phyloP scores from a whole-genome alignment of 1,284 basidiomycete genomes.

The Ustilago nuda region DNA sequence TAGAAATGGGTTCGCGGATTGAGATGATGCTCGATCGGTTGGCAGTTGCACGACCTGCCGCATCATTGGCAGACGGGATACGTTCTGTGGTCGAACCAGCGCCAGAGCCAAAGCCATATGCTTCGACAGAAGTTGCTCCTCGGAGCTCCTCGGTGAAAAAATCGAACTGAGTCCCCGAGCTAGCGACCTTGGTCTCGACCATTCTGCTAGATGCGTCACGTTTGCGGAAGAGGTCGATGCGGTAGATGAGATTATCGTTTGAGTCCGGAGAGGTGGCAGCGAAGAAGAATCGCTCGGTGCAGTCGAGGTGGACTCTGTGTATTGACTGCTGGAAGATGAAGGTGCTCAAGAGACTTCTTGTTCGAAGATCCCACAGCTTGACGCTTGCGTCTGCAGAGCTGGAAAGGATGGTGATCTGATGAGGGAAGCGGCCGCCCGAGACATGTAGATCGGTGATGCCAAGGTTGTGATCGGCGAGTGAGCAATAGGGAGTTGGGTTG shows the following conservation, averaged over 20 bases:
- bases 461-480: constrained; percentile 89
- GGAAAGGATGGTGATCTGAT: constrained; percentile 79
- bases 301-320: constrained; percentile 79
- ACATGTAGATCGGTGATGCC: constrained; percentile 84
- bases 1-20: constrained; percentile 72
- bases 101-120: constrained; percentile 28
- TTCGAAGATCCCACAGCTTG: constrained; percentile 88
- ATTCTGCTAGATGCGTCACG: constrained; percentile 52
- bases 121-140: constrained; percentile 30
- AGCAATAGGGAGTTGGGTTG: constrained; percentile 79
- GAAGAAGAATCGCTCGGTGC: constrained; percentile 87
- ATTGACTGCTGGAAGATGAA: constrained; percentile 82
- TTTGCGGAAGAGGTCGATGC: constrained; percentile 80
- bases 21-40: constrained; percentile 38
- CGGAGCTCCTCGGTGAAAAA: constrained; percentile 41
- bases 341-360: constrained; percentile 82
- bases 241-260: constrained; percentile 77
- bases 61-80: constrained; percentile 17
- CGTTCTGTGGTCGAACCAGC: constrained; percentile 28
- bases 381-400: constrained; percentile 89
- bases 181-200: constrained; percentile 28
- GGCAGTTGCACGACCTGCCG: constrained; percentile 17
- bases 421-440: constrained; percentile 81
- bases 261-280: constrained; percentile 72
- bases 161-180: constrained; percentile 25